Evolutionary conservation across 495 filamentous ascomycete genomes (phyloP), one percentile per base, ranked within the genome.

Genomic region (Neurospora tetraspora): DNA sequence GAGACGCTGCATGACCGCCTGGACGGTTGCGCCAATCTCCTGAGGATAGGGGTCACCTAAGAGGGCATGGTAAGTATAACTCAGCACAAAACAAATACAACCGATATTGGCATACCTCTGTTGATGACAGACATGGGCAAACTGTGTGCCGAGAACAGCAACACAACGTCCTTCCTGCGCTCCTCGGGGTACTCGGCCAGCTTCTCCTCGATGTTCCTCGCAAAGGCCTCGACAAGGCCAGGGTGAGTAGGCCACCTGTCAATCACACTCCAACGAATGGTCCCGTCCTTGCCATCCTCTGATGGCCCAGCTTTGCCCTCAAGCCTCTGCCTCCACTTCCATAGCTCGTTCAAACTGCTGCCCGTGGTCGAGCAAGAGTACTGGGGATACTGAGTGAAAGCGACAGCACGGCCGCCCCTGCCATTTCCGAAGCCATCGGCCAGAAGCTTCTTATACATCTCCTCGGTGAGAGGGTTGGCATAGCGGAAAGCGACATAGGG

Each of bases 401-500:
- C 96, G 8, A 99, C 93, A 5, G 96, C 96, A 70, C 96, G 89
- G 1, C 94, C 94, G 14, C 94, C 94, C 73, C 89, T 92, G 2
- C 94, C 94, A 36, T 88, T 87, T 42, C 93, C 93, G 76, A 99
- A 94, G 0, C 96, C 96, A 82, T 99, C 96, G 34, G 87, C 89
- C 59, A 98, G 81, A 72, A 99, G 80, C 73, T 88, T 85, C 36
- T 86, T 84, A 78, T 98, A 98, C 88, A 92, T 96, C 69, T 95
- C 90, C 82, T 98, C 96, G 0, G 96, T 99, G 76, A 99, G 83
- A 1, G 96, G 96, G 68, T 93, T 88, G 5, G 96, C 96, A 77
- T 98, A 98, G 69, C 96, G 92, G 81, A 99, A 99, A n/a, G 96
- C 95, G 38, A 99, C 94, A 77, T 99, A 99, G 14, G 96, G 96